Conservation (phyloP, 257 asterid genomes). For the Solanum neorickii region DNA sequence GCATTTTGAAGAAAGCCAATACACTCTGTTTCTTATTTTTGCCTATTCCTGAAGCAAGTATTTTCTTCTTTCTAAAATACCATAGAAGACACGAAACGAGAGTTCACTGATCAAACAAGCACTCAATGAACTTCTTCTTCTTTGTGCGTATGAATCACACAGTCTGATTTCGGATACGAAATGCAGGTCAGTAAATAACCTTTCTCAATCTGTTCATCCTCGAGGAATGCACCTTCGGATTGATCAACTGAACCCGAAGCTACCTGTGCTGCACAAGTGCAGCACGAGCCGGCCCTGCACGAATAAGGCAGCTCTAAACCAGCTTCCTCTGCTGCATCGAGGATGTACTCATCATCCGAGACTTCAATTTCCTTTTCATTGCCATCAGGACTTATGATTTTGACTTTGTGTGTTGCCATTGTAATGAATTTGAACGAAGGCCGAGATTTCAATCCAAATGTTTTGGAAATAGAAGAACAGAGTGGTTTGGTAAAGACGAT, state of each 20-base stretch:
- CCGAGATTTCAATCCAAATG: conserved; percentile 6
- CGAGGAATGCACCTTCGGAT: conserved; percentile 32
- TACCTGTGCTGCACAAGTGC: conserved; percentile 25
- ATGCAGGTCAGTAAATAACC: conserved; percentile 28
- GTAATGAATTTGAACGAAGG: conserved; percentile 4
- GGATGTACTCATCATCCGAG: conserved; percentile 26
- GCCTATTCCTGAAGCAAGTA: background rate
- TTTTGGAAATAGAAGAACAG: background rate
- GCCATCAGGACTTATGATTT: conserved; percentile 27
- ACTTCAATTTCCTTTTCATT: conserved; percentile 20
- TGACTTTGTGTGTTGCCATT: conserved; percentile 31
- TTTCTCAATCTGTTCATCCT: conserved; percentile 20
- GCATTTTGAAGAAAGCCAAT: background rate
- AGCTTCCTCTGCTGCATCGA: conserved; percentile 27
- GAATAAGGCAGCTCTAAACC: conserved; percentile 34
- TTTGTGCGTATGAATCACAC: conserved; percentile 29
- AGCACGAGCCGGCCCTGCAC: conserved; percentile 36
- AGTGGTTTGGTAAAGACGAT: background rate
- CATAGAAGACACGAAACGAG: background rate
- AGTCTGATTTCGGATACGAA: conserved; percentile 26
- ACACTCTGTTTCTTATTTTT: background rate
- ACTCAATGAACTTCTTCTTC: conserved; percentile 23
- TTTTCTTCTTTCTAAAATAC: background rate
- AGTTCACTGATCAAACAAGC: background rate
- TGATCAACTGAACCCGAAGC: conserved; percentile 27